A percentile compares a stretch with the other conserved stretches of the same genome.
Conservation (phyloP, 371 early-diverging fungal genomes). For the Syncephalastrum sp. region DNA sequence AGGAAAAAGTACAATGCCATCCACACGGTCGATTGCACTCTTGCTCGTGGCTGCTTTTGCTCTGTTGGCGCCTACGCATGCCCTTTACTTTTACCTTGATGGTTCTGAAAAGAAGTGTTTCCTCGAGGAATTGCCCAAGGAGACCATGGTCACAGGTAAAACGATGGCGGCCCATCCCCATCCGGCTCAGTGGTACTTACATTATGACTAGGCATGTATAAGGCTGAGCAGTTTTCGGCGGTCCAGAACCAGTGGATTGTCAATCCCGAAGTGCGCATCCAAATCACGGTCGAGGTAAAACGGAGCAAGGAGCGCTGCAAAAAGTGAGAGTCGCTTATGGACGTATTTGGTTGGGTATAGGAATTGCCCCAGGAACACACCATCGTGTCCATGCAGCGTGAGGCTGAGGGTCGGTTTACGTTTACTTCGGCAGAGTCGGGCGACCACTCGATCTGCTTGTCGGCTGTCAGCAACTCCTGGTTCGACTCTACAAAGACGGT, state of each 20-base stretch:
- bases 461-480: constrained; percentile 60
- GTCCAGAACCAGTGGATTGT: constrained; percentile 64
- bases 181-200: background rate
- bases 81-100: constrained; percentile 90
- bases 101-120: constrained; percentile 90
- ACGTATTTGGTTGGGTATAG: constrained; percentile 18
- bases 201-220: constrained; percentile 63
- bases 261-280: constrained; percentile 66
- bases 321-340: background rate
- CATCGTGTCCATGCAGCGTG: constrained; percentile 74
- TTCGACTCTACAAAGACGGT: constrained; percentile 56
- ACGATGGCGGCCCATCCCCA: too few species aligned
- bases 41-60: constrained; percentile 3
- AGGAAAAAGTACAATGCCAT: too few species aligned
- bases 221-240: constrained; percentile 77
- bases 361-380: constrained; percentile 56
- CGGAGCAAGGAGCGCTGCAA: too few species aligned
- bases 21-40: constrained; percentile 2
- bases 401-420: constrained; percentile 74
- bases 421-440: constrained; percentile 89
- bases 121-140: constrained; percentile 90
- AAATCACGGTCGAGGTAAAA: constrained; percentile 75
- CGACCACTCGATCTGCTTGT: constrained; percentile 88
- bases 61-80: constrained; percentile 21
- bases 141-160: constrained; percentile 82